phyloP scores from a whole-genome alignment of 345 rosid genomes.

The Gossypium bickii region DNA sequence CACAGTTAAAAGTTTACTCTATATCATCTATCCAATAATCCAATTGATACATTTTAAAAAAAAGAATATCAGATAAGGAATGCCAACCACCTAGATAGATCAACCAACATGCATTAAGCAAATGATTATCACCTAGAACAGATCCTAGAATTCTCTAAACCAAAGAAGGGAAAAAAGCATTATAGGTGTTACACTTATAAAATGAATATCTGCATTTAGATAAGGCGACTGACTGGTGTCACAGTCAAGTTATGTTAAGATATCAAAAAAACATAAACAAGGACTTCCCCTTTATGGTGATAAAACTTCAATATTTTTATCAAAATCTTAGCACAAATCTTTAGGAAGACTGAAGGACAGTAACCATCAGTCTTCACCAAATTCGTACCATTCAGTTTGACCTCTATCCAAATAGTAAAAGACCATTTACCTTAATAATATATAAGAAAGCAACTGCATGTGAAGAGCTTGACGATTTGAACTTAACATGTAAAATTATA shows the following conservation, averaged over 20 bases:
- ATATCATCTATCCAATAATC: conserved; percentile 12
- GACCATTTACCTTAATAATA: conserved; percentile 20
- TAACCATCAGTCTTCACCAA: conserved; percentile 1
- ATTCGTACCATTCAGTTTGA: background rate
- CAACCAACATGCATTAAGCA: conserved; percentile 4
- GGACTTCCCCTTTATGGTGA: background rate
- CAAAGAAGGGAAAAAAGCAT: background rate
- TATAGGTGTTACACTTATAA: background rate
- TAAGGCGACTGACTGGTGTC: background rate
- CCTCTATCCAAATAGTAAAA: background rate
- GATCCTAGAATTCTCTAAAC: conserved; percentile 4
- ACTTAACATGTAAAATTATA: background rate
- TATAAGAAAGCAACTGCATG: conserved; percentile 12
- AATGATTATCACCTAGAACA: conserved; percentile 3
- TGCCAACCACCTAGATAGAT: conserved; percentile 10
- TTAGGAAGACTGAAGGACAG: background rate
- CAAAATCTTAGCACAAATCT: conserved; percentile 12
- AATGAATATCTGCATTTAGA: background rate
- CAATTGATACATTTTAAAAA: conserved; percentile 4
- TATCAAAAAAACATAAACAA: background rate
- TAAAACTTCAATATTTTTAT: conserved; percentile 6
- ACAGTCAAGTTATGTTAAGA: background rate
- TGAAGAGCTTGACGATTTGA: background rate
- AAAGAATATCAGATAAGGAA: background rate
- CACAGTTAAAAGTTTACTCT: background rate